Base-by-base conservation (phyloP, 306 rosid genomes). In the Oemleria cerasiformis region DNA sequence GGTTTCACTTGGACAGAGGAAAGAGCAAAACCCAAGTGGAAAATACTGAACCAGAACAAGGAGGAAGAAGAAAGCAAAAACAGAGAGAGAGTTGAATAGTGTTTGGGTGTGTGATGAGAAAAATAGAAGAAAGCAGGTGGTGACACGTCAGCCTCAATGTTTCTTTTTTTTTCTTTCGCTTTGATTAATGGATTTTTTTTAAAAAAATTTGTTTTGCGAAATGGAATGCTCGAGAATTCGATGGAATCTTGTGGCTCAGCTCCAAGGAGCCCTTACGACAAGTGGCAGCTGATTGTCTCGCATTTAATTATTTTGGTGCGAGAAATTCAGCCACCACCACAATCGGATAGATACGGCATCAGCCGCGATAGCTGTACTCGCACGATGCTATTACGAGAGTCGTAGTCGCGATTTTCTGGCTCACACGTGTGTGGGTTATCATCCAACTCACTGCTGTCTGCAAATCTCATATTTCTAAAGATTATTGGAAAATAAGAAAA, bases 211-310 rank as follows among this genome's bases (percentile, higher is more conserved):
- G 25, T 43, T 1, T 21, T 48, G 15, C 7, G 10, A 70, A 58
- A 8, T 44, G n/a, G 84, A 84, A 84, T 55, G 74, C 72, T 71
- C 63, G 73, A 83, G 92, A 83, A 70, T 63, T 73, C 2, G 70
- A 81, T 79, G 82, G 76, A 53, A 84, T 89, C 92, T 75, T 85
- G 92, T 89, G 96, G 96, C 79, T 85, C 80, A 50, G 43, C 59
- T 71, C 59, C 47, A 74, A 77, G 71, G 81, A 36, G 72, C 57
- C 30, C 48, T 42, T 42, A 73, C 7, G n/a, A 53, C 78, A 85
- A 78, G 82, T 79, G 90, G 81, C 82, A 41, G 67, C 8, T 8
- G 38, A 54, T n/a, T 64, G 75, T 80, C 67, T 21, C 9, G 9
- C 61, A 21, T n/a, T 19, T 8, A 12, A 53, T 9, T 51, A 17